These are phyloP conservation scores for Eragrostis tef DNA, from an alignment of 202 grass and related monocot species.

Conservation along the genomic window DNA sequence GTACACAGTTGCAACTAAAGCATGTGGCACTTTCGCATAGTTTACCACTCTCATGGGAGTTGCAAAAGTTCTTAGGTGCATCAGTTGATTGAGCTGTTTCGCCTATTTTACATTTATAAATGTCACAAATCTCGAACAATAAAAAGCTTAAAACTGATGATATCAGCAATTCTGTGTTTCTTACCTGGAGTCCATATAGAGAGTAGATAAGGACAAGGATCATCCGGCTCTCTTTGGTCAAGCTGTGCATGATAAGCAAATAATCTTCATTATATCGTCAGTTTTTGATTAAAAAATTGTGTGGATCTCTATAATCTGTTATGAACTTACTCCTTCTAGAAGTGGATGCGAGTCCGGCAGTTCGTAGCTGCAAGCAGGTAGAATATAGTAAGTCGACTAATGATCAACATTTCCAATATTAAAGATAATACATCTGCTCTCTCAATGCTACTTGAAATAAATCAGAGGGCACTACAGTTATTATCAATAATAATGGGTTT, in stretches of 20 bases:
- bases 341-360: conserved; percentile 76
- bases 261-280: conserved; percentile 36
- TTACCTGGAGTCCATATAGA: conserved; percentile 98
- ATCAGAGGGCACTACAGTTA: background rate
- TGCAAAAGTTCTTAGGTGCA: conserved; percentile 70
- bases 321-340: conserved; percentile 67
- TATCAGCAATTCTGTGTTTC: conserved; percentile 35
- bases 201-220: conserved; percentile 87
- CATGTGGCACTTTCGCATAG: conserved; percentile 68
- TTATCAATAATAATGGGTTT: background rate
- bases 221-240: conserved; percentile 78
- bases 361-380: conserved; percentile 69
- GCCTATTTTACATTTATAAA: conserved; percentile 55
- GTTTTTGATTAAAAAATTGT: background rate
- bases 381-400: conserved; percentile 35
- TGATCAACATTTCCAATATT: too few species aligned
- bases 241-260: conserved; percentile 57
- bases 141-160: background rate
- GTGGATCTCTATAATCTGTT: background rate
- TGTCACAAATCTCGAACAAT: conserved; percentile 29
- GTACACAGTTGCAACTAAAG: conserved; percentile 69
- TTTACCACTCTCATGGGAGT: conserved; percentile 56
- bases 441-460: background rate
- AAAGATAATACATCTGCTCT: too few species aligned
- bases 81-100: conserved; percentile 88